A percentile compares a stretch with the other conserved stretches of the same genome.
Conservation (phyloP, 352 stramenopile species). For the Phytophthora ohioensis region DNA sequence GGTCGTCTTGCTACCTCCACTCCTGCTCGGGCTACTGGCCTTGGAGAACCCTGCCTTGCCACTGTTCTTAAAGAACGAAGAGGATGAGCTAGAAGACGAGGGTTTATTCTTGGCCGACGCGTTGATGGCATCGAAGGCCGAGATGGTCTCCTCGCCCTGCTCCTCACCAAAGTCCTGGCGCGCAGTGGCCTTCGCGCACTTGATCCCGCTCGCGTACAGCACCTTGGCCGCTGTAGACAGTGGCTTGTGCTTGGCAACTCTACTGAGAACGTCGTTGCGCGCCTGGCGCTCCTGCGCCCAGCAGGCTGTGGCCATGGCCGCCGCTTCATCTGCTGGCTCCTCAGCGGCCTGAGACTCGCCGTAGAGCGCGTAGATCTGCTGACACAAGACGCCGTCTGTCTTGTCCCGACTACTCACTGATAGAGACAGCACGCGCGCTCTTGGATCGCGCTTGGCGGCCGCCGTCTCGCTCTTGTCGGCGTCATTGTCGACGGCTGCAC, state of each 20-base stretch:
- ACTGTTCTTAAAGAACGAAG: conserved; percentile 53
- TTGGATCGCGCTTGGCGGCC: conserved; percentile 46
- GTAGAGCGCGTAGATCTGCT: conserved; percentile 71
- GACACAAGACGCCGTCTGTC: conserved; percentile 31
- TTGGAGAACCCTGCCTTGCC: conserved; percentile 30
- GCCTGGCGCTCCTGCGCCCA: conserved; percentile 71
- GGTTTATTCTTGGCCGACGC: conserved; percentile 39
- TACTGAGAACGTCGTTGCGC: conserved; percentile 65
- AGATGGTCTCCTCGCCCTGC: conserved; percentile 73
- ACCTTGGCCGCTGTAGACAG: conserved; percentile 52
- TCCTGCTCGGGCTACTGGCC: conserved; percentile 29
- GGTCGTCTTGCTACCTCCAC: conserved; percentile 23
- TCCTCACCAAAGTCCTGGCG: conserved; percentile 59
- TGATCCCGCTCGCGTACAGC: conserved; percentile 65
- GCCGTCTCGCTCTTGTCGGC: conserved; percentile 30
- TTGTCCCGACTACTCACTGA: not conserved
- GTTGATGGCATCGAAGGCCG: conserved; percentile 66
- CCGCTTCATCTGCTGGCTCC: conserved; percentile 18
- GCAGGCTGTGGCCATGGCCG: conserved; percentile 47
- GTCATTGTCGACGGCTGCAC: conserved; percentile 13
- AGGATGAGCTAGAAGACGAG: conserved; percentile 3
- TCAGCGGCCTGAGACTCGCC: conserved; percentile 25
- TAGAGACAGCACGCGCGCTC: conserved; percentile 58
- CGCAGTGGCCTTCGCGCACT: conserved; percentile 59
- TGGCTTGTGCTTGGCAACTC: conserved; percentile 46